Base-by-base conservation (phyloP, 257 asterid genomes). In the Dorcoceras hygrometricum region DNA sequence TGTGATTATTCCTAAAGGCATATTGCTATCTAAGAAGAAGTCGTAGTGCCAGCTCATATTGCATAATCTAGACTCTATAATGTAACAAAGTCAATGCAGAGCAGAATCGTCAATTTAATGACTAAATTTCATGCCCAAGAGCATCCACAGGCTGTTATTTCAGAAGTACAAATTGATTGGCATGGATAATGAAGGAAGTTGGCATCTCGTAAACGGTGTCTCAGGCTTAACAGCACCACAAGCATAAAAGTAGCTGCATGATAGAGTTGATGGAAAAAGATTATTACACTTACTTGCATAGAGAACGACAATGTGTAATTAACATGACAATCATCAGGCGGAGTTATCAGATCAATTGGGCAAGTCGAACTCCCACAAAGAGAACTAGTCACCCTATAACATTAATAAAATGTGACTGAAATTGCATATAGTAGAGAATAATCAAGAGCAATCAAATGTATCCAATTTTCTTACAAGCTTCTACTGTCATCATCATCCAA, bases 301-400 rank as follows among this genome's bases (percentile, higher is more conserved):
- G 98, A 86, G 82, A 89, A 92, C 61, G 96, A 83, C 74, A 89
- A 72, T 10, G 98, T 92, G 68, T 92, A 89, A 77, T 92, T 92
- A 73, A 86, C 98, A 83, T 92, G 97, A 71, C 98, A 92, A 79
- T 92, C 98, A 76, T 92, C 98, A 50, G 97, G 98, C 56, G 98
- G 98, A 69, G 82, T 73, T 71, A 92, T 87, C 77, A 92, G 80
- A 83, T 92, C 98, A 84, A 59, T 56, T 62, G 98, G 98, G 79
- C 98, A 92, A 68, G 76, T 74, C 67, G 93, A 59, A 79, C 86
- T 86, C 77, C 80, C 95, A 66, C 98, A 92, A 68, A 89, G 98
- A 60, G 95, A 78, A 80, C 82, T 84, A 5, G 93, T 89, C 71
- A 82, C 89, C 96, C 98, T 92, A 75, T 63, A 73, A 70, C 66